Conservation (phyloP, 2,329 filamentous ascomycete genomes). For the Corynespora cassiicola region DNA sequence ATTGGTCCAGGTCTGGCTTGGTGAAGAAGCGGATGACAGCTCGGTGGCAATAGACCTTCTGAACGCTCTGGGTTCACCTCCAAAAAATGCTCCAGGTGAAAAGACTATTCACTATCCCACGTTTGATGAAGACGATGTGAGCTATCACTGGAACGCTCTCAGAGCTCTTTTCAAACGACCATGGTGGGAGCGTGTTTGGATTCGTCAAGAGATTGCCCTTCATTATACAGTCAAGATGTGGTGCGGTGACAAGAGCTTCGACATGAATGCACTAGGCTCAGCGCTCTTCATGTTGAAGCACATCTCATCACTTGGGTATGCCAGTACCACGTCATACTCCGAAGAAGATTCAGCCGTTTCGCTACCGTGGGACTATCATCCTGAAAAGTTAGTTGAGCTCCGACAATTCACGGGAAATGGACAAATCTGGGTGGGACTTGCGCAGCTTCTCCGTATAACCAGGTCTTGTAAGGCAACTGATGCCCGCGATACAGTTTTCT, state of each 20-base stretch:
- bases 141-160: conserved; percentile 13
- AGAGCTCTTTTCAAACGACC: conserved; percentile 11
- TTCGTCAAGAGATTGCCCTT: conserved; percentile 17
- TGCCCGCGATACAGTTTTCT: conserved; percentile 3
- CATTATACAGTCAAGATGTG: conserved; percentile 1
- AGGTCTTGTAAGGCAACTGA: conserved; percentile 7
- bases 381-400: conserved; percentile 3
- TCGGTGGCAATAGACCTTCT: conserved; percentile 13
- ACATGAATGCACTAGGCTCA: conserved; percentile 2
- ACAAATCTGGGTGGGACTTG: conserved; percentile 1
- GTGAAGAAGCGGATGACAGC: conserved; percentile 15
- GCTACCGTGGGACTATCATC: conserved; percentile 5
- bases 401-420: conserved; percentile 1
- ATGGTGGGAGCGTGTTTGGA: conserved; percentile 20
- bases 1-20: conserved; percentile 17
- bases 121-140: conserved; percentile 6
- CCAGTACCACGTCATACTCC: too few species aligned
- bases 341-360: too few species aligned
- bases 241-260: conserved; percentile 3
- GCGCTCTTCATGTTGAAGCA: conserved; percentile 1
- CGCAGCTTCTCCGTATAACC: neutral
- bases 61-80: conserved; percentile 3
- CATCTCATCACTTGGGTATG: neutral
- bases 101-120: conserved; percentile 5
- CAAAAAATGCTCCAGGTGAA: conserved; percentile 2